These are phyloP conservation scores for Thuidium tamariscinum DNA, from an alignment of 225 moss, liverwort and hornwort genomes.

Conservation along the genomic window DNA sequence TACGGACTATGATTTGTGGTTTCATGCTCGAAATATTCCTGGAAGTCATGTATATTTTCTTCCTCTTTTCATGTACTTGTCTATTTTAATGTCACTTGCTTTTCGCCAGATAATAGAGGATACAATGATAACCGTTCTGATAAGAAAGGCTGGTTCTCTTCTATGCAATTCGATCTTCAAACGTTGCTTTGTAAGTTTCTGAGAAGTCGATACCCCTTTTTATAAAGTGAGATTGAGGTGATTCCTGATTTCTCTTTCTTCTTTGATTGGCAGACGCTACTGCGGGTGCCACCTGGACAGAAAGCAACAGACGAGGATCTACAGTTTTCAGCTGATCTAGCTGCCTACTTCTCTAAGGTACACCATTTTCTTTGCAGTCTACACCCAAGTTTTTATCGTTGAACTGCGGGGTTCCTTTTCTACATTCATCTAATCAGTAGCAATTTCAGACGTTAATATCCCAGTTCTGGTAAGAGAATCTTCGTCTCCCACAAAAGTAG, in stretches of 20 bases:
- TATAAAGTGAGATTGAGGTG: neutral
- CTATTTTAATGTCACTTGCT: neutral
- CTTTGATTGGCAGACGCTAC: slow-evolving; percentile 14
- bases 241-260: neutral
- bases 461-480: neutral
- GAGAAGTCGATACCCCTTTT: neutral
- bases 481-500: neutral
- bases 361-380: neutral
- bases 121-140: neutral
- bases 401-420: neutral
- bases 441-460: neutral
- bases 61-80: neutral
- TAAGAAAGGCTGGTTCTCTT: neutral
- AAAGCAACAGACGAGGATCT: slow-evolving; percentile 37
- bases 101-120: neutral
- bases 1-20: slow-evolving; percentile 49
- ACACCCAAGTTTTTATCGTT: neutral
- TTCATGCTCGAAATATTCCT: slow-evolving; percentile 48
- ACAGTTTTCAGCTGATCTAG: slow-evolving; percentile 43
- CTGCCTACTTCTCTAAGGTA: slow-evolving; percentile 53
- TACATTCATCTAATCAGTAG: neutral
- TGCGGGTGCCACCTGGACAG: slow-evolving; percentile 46
- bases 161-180: neutral
- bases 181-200: neutral
- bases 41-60: slow-evolving; percentile 41